Percentiles rank a stretch among this genome's conserved stretches.
Evolutionary conservation across 164 flowering plant genomes (phyloP).

Genomic region (Taxillus chinensis): DNA sequence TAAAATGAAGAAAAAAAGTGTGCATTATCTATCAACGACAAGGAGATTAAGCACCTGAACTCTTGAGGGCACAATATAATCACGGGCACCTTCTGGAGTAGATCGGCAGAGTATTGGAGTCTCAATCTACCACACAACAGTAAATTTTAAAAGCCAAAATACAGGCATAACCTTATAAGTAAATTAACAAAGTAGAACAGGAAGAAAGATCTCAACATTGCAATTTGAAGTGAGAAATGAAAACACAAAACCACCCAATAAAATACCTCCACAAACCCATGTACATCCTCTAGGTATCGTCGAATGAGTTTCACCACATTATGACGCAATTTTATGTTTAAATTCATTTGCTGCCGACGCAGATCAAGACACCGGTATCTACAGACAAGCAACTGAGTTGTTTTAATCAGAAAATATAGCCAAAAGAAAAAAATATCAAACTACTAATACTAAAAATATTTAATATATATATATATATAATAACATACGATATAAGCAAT

Average conservation of each 20-base stretch:
- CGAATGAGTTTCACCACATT: conserved; percentile 76
- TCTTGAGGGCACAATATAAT: conserved; percentile 94
- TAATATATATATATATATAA: no score
- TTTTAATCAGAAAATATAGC: background rate
- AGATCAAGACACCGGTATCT: conserved; percentile 86
- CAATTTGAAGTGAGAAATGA: background rate
- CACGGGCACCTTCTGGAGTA: conserved; percentile 98
- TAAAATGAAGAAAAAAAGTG: no score
- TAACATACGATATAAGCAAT: no score
- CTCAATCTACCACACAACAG: conserved; percentile 85
- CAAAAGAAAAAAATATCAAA: no score
- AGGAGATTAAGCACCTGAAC: conserved; percentile 53
- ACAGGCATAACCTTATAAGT: background rate
- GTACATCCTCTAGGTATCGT: conserved; percentile 69
- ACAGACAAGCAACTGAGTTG: conserved; percentile 2
- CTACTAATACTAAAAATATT: no score
- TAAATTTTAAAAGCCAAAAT: conserved; percentile 25
- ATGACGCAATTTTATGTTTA: conserved; percentile 66
- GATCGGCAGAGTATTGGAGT: conserved; percentile 92
- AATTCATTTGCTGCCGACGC: conserved; percentile 70
- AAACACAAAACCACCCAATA: conserved; percentile 2
- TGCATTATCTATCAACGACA: no score
- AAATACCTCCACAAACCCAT: conserved; percentile 85
- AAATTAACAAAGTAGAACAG: no score
- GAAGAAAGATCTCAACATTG: no score